A percentile compares a stretch with the other conserved stretches of the same genome.
Conservation (phyloP, 2,329 filamentous ascomycete species). For the Stagonosporopsis tanaceti region DNA sequence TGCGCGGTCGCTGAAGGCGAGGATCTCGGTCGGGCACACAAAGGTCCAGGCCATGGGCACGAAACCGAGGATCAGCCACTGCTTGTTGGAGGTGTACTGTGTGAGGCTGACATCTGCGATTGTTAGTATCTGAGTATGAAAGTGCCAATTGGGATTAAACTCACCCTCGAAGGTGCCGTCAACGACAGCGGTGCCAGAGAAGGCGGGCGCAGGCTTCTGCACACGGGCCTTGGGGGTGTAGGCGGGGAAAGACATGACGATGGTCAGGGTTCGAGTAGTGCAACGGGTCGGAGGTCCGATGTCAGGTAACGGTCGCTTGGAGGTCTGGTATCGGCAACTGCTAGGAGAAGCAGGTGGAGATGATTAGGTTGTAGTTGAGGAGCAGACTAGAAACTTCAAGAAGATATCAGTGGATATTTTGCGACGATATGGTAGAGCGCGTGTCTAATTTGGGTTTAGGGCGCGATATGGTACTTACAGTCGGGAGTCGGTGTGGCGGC, state of each 20-base stretch:
- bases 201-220: constrained; percentile 51
- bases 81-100: constrained; percentile 53
- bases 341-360: constrained; percentile 1
- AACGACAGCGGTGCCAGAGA: constrained; percentile 50
- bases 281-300: constrained; percentile 22
- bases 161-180: constrained; percentile 53
- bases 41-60: constrained; percentile 75
- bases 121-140: constrained; percentile 18
- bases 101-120: constrained; percentile 47
- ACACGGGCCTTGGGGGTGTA: constrained; percentile 51
- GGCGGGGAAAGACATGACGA: constrained; percentile 42
- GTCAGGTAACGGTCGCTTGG: constrained; percentile 13
- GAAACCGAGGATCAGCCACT: constrained; percentile 71
- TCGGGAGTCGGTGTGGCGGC: constrained; percentile 19
- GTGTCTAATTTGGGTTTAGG: constrained; percentile 33
- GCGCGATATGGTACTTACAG: constrained; percentile 17
- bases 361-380: constrained; percentile 7
- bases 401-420: constrained; percentile 42
- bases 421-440: constrained; percentile 37
- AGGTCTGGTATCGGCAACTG: background rate
- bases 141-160: constrained; percentile 1
- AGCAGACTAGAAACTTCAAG: constrained; percentile 18
- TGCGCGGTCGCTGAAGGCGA: constrained; percentile 69
- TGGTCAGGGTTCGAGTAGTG: constrained; percentile 9
- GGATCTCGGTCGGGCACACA: constrained; percentile 72